These are phyloP conservation scores for Parafenestella ontariensis DNA, from an alignment of 2,329 filamentous ascomycete species.

Conservation along the genomic window DNA sequence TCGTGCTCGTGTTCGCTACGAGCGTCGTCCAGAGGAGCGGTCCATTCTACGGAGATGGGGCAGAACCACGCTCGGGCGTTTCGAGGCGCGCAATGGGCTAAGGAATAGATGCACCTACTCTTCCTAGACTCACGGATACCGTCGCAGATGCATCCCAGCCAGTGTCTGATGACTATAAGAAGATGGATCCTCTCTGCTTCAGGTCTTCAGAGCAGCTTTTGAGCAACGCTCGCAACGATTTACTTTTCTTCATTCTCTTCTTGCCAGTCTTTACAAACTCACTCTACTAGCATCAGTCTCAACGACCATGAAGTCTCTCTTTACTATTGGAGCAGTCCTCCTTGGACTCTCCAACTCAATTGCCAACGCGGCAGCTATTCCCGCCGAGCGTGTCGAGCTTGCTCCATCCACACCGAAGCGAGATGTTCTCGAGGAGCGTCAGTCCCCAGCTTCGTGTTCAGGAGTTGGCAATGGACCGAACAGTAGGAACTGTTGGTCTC, in stretches of 20 bases:
- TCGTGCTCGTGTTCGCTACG: not conserved
- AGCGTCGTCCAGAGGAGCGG: not conserved
- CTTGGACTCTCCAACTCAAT: slow-evolving; percentile 23
- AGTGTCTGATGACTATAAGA: slow-evolving; percentile 1
- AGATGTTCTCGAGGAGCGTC: slow-evolving; percentile 23
- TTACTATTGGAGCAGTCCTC: slow-evolving; percentile 25
- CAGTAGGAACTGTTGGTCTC: slow-evolving; percentile 50
- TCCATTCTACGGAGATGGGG: not conserved
- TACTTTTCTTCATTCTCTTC: slow-evolving; percentile 1
- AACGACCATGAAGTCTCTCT: slow-evolving; percentile 31
- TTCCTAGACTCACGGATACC: not conserved
- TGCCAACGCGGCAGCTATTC: slow-evolving; percentile 25
- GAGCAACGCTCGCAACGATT: slow-evolving; percentile 1
- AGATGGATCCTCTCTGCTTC: not conserved
- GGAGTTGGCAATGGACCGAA: slow-evolving; percentile 46
- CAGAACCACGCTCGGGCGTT: not conserved
- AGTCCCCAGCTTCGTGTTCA: slow-evolving; percentile 13
- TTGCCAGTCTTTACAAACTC: slow-evolving; percentile 11
- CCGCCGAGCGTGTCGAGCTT: slow-evolving; percentile 20
- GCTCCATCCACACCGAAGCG: slow-evolving; percentile 11
- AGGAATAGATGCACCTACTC: not conserved
- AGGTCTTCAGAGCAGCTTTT: slow-evolving; percentile 4
- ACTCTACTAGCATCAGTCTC: slow-evolving; percentile 1
- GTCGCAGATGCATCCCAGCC: not conserved
- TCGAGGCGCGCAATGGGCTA: not conserved